phyloP scores from a whole-genome alignment of 2,329 filamentous ascomycete species.

The Nothomitra cinnamomea region DNA sequence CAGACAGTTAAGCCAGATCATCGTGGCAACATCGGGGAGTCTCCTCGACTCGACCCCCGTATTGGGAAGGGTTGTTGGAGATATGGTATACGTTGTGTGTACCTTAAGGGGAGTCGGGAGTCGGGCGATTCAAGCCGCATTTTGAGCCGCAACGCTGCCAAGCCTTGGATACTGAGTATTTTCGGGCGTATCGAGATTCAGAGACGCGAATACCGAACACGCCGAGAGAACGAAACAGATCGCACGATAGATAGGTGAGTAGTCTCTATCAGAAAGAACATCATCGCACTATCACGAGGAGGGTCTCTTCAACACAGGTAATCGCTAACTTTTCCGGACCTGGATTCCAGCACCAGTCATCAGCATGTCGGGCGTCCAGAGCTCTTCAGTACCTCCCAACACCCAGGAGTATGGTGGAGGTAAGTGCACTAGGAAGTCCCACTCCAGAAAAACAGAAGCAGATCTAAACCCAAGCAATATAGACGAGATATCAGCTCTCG shows the following conservation, averaged over 20 bases:
- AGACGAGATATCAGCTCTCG: constrained; percentile 96
- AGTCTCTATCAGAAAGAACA: neutral
- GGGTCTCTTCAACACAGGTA: neutral
- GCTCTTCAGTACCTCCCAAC: constrained; percentile 7
- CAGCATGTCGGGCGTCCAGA: constrained; percentile 2
- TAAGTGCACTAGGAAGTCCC: constrained; percentile 4
- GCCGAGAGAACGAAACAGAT: neutral
- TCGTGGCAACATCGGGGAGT: constrained; percentile 13
- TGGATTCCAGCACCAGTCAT: neutral
- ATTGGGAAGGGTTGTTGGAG: constrained; percentile 4
- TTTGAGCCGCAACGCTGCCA: constrained; percentile 3
- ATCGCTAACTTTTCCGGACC: too few species aligned
- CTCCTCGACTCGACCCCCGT: neutral
- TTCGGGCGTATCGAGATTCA: neutral
- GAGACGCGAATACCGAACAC: neutral
- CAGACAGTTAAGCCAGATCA: constrained; percentile 30
- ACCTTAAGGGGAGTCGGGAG: neutral
- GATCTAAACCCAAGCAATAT: constrained; percentile 4
- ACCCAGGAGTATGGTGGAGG: constrained; percentile 14
- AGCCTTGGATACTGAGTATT: neutral
- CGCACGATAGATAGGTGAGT: too few species aligned
- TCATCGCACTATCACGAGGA: neutral
- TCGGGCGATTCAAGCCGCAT: neutral
- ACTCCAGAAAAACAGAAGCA: neutral
- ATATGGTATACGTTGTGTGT: neutral